Evolutionary conservation across 768 basidiomycete genomes (phyloP), one percentile per base, ranked within the genome.

Genomic region (Kwoniella dejecticola): DNA sequence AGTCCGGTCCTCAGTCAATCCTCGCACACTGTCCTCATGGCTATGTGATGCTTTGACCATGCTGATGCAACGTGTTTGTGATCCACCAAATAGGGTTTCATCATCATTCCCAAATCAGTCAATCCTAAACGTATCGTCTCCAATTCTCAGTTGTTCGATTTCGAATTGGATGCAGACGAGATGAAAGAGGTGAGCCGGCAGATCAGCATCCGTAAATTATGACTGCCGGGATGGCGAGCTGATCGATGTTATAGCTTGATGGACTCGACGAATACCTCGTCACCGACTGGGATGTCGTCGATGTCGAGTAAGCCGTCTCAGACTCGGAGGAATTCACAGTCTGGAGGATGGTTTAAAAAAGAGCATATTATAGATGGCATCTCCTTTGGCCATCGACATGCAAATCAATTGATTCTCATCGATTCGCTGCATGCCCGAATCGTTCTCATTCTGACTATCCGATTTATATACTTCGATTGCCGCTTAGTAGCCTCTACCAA

Each of bases 71-170:
- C n/a, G n/a, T n/a, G n/a, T n/a, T n/a, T n/a, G n/a, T n/a, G n/a
- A n/a, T n/a, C n/a, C n/a, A n/a, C n/a, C n/a, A 47, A 10, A 8
- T 54, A 78, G 79, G 76, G 77, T 23, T 82, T 77, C 71, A 68
- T 82, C 57, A 73, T 80, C 44, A 82, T 84, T 52, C 83, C 83
- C 31, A 84, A 84, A 67, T 81, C 81, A 13, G 80, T 80, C 12
- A 74, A 74, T 30, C 68, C 80, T 55, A 68, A 77, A 13, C 75
- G 83, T 6, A 82, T 84, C 57, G 59, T 67, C 17, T 77, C 78
- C 31, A 84, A 84, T 70, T 70, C 79, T 3, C 68, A 81, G 19
- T 73, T 83, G 19, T 84, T 81, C 65, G 81, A 81, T 62, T 84
- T 83, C 60, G 72, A 77, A 49, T 71, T 84, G 26, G 60, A 69